A percentile compares a stretch with the other conserved stretches of the same genome.
These are phyloP conservation scores for Solanum hybrid DNA, from an alignment of 305 asterid species.

Conservation along the genomic window DNA sequence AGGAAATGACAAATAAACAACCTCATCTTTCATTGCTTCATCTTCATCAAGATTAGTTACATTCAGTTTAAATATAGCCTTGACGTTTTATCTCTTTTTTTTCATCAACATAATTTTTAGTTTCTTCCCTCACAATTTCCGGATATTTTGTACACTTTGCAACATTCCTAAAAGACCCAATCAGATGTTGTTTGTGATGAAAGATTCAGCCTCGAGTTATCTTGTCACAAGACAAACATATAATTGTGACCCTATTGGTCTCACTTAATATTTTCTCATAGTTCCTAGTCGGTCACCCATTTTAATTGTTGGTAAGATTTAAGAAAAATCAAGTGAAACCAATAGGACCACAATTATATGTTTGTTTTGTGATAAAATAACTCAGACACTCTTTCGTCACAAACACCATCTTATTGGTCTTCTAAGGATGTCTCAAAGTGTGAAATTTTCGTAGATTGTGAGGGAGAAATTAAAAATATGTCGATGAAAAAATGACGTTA, in stretches of 20 bases:
- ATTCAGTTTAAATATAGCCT: too few relatives aligned
- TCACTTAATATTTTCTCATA: neutral
- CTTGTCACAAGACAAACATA: neutral
- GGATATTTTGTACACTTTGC: neutral
- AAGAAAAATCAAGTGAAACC: neutral
- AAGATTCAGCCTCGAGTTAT: neutral
- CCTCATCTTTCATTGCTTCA: neutral
- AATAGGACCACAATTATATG: neutral
- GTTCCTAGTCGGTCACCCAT: neutral
- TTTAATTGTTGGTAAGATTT: too few relatives aligned
- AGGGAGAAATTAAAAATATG: neutral
- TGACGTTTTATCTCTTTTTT: neutral
- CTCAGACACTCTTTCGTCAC: neutral
- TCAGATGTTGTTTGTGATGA: neutral
- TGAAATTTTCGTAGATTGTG: neutral
- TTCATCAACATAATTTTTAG: neutral
- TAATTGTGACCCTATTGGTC: neutral
- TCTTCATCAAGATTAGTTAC: neutral
- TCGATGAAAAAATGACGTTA: neutral
- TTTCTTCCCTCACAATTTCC: neutral
- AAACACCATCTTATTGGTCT: neutral
- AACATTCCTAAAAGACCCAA: neutral
- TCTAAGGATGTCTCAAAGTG: neutral
- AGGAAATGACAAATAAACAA: neutral
- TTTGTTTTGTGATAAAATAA: neutral